Evolutionary conservation across 2,329 filamentous ascomycete genomes (phyloP).

Genomic region (Fusarium brevicatenulatum): DNA sequence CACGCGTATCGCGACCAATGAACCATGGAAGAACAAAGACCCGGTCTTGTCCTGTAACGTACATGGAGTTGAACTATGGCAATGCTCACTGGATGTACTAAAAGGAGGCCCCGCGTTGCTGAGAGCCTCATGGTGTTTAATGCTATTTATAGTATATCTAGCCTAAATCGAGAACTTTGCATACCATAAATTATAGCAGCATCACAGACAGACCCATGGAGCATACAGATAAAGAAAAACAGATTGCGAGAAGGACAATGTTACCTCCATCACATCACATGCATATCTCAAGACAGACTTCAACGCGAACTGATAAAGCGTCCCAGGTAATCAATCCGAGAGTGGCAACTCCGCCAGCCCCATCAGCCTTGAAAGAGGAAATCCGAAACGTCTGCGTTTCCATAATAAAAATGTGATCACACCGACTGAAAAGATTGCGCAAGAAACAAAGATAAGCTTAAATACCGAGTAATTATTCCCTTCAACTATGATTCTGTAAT

Average conservation of each 20-base stretch:
- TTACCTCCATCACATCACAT: not conserved
- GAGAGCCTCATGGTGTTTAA: too few relatives aligned
- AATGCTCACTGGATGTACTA: not conserved
- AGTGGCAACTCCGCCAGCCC: slow-evolving; percentile 24
- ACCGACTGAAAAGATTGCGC: slow-evolving; percentile 22
- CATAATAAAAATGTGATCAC: slow-evolving; percentile 38
- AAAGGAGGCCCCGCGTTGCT: not conserved
- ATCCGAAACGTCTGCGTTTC: slow-evolving; percentile 22
- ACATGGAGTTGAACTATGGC: not conserved
- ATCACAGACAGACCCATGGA: fast-evolving
- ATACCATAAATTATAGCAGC: fast-evolving
- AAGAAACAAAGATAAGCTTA: slow-evolving; percentile 7
- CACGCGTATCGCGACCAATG: not conserved
- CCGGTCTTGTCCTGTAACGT: fast-evolving
- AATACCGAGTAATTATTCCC: not conserved
- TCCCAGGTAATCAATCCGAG: not conserved
- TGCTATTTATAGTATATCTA: not conserved
- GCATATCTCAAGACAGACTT: not conserved
- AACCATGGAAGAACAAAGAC: not conserved
- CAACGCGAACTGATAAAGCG: not conserved
- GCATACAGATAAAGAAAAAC: not conserved
- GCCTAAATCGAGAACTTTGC: not conserved
- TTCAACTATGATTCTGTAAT: too few relatives aligned
- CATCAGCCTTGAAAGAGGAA: slow-evolving; percentile 21
- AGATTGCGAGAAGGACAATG: not conserved